Evolutionary conservation across 257 asterid genomes (phyloP), one percentile per base, ranked within the genome.

Genomic region (Prunella vulgaris): DNA sequence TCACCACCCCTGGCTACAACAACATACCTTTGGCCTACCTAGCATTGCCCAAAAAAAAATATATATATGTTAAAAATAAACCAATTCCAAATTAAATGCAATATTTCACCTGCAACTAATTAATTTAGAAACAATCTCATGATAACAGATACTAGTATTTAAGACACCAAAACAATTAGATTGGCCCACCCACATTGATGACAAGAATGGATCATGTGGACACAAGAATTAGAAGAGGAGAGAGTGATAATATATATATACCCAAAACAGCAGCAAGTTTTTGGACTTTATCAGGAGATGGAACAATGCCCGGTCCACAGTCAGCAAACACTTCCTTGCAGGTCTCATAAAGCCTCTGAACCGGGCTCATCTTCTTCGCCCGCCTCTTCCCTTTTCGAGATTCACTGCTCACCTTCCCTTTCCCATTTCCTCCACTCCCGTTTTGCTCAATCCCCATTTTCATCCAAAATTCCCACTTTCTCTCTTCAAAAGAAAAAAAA

Each of bases 251-350:
- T 37, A 42, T 13, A n/a, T 42, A 13, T 14, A 42, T 42, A 93
- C 98, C 98, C 81, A 93, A 71, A 75, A 88, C 78, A 37, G 85
- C 76, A 3, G 92, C 77, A 20, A 93, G 95, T 62, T 77, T 82
- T 42, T 85, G 85, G 0, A 93, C 77, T 60, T 90, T 87, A 1
- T 88, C 91, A 0, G 90, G 79, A 0, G 96, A 66, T 0, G 98
- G 98, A 25, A 93, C 89, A 74, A 90, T 73, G 73, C 85, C 96
- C 18, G 97, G 96, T 5, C 88, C 93, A 76, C 92, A 93, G 81
- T 83, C 90, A 4, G 85, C 94, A 80, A 90, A 93, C 4, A 86
- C 92, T 22, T 90, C 83, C 64, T 73, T 78, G 77, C 98, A 93
- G 69, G 89, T 84, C 0, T 88, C 87, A 63, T 90, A 90, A 0